Conservation (phyloP, 495 filamentous ascomycete genomes). For the Delitschia confertaspora region DNA sequence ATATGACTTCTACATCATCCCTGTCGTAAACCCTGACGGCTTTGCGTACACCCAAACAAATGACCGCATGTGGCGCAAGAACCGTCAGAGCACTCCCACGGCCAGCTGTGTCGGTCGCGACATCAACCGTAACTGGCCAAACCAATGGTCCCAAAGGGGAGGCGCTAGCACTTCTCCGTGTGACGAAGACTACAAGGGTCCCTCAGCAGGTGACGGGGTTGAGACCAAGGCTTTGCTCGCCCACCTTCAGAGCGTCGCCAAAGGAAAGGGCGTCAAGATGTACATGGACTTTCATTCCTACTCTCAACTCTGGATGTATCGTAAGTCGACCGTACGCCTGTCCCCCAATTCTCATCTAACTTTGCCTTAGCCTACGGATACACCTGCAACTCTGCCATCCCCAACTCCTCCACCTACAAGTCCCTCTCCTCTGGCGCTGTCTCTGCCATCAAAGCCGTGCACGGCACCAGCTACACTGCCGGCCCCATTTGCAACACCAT, state of each 20-base stretch:
- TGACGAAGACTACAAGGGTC: slow-evolving; percentile 47
- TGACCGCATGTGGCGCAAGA: slow-evolving; percentile 57
- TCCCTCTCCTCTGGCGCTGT: slow-evolving; percentile 29
- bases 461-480: slow-evolving; percentile 39
- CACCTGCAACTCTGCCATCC: slow-evolving; percentile 39
- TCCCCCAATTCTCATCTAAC: slow-evolving; percentile 32
- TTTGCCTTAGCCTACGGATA: slow-evolving; percentile 39
- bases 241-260: slow-evolving; percentile 36
- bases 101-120: slow-evolving; percentile 47
- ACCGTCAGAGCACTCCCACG: slow-evolving; percentile 42
- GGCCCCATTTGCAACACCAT: slow-evolving; percentile 52
- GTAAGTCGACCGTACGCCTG: slow-evolving; percentile 15
- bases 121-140: slow-evolving; percentile 59
- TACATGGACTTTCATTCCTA: slow-evolving; percentile 57
- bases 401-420: slow-evolving; percentile 34
- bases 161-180: slow-evolving; percentile 47
- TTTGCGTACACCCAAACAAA: slow-evolving; percentile 55
- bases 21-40: slow-evolving; percentile 56
- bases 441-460: slow-evolving; percentile 36
- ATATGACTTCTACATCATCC: slow-evolving; percentile 57
- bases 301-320: slow-evolving; percentile 43
- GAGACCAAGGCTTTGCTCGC: slow-evolving; percentile 42
- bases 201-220: slow-evolving; percentile 39
- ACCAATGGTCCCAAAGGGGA: slow-evolving; percentile 42
- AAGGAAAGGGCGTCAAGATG: slow-evolving; percentile 44